Evolutionary conservation across 441 rosid species (phyloP).

Genomic region (Adansonia grandidieri): DNA sequence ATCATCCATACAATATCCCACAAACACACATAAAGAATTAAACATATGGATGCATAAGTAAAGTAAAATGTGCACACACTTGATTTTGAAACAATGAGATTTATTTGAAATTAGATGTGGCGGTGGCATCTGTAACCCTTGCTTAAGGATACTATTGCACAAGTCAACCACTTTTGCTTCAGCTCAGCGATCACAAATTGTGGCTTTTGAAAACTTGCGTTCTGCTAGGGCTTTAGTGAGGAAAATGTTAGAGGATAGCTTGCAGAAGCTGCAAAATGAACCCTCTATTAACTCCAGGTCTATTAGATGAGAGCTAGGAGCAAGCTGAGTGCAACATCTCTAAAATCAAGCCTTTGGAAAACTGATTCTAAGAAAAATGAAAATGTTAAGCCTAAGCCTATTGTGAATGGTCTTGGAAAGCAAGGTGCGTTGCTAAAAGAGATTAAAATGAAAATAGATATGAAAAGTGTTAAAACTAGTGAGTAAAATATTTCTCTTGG

Average conservation of each 20-base stretch:
- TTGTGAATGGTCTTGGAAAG: slow-evolving; percentile 82
- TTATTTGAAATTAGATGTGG: neutral
- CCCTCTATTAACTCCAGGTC: slow-evolving; percentile 46
- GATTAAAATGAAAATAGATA: slow-evolving; percentile 67
- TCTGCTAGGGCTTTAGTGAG: slow-evolving; percentile 56
- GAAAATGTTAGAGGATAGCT: slow-evolving; percentile 63
- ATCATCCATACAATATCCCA: neutral
- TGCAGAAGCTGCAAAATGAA: slow-evolving; percentile 67
- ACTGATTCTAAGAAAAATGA: slow-evolving; percentile 71
- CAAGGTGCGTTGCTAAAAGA: slow-evolving; percentile 83
- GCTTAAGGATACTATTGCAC: slow-evolving; percentile 70
- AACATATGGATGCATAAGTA: neutral
- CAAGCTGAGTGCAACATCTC: slow-evolving; percentile 82
- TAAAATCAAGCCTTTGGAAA: slow-evolving; percentile 81
- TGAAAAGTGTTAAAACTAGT: slow-evolving; percentile 47
- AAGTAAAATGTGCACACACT: slow-evolving; percentile 12
- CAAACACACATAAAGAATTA: neutral
- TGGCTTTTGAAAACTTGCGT: slow-evolving; percentile 55
- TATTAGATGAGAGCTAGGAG: slow-evolving; percentile 87
- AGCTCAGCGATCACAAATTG: slow-evolving; percentile 60
- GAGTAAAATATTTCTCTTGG: slow-evolving; percentile 46
- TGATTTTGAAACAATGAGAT: neutral
- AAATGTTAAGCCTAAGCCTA: slow-evolving; percentile 68
- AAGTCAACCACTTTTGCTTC: slow-evolving; percentile 59
- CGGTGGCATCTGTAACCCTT: neutral